Conservation (phyloP, 148 eudicot species). For the Chenopodium album region DNA sequence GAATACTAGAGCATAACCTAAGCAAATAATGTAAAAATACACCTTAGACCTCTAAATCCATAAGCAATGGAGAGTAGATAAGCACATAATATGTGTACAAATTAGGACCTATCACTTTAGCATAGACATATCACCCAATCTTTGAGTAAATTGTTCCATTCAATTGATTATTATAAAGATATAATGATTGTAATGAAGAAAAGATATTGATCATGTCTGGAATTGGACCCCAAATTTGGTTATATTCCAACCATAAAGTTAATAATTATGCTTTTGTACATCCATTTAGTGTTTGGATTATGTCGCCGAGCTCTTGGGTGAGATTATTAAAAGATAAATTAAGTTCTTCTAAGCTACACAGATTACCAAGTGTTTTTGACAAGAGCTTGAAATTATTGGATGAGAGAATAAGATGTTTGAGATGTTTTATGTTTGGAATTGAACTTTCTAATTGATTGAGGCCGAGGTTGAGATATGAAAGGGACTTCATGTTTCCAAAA, state of each 20-base stretch:
- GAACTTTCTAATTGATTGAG: background rate
- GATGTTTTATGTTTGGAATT: background rate
- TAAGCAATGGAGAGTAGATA: too few relatives aligned
- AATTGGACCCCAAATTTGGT: conserved; percentile 22
- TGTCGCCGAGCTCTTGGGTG: background rate
- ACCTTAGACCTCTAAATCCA: too few relatives aligned
- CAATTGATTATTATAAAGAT: background rate
- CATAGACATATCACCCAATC: background rate
- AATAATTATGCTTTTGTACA: background rate
- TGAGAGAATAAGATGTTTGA: conserved; percentile 6
- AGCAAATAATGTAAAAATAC: too few relatives aligned
- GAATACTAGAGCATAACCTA: too few relatives aligned
- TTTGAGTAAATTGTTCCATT: background rate
- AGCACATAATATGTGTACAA: too few relatives aligned
- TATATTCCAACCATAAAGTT: conserved; percentile 21
- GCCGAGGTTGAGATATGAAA: conserved; percentile 13
- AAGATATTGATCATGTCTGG: conserved; percentile 24
- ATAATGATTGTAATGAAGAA: conserved; percentile 14
- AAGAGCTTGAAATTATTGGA: background rate
- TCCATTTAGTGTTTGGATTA: conserved; percentile 2
- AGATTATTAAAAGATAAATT: background rate
- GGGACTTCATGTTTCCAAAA: background rate
- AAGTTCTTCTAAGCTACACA: conserved; percentile 7
- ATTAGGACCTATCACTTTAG: too few relatives aligned
- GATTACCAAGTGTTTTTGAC: background rate